phyloP scores from a whole-genome alignment of 2,329 filamentous ascomycete species.

The Graphiopsis chlorocephala region DNA sequence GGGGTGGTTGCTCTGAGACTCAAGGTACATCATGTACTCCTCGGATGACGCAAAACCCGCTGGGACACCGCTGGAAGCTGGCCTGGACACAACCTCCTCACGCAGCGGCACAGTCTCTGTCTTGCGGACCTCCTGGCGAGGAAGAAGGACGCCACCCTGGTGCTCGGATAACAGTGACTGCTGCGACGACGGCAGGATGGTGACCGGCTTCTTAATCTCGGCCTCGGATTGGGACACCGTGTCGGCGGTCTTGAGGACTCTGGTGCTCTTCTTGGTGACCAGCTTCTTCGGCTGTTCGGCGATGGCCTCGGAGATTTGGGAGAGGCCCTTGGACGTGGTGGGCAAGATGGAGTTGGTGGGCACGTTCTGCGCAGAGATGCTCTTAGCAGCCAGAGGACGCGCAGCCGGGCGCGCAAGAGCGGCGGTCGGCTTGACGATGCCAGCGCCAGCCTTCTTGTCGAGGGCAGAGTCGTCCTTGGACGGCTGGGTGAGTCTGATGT shows the following conservation, averaged over 20 bases:
- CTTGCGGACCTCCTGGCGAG: slow-evolving; percentile 25
- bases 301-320: slow-evolving; percentile 10
- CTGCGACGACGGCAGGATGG: not conserved
- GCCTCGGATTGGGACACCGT: slow-evolving; percentile 10
- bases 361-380: slow-evolving; percentile 37
- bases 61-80: slow-evolving; percentile 5
- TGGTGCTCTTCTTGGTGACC: slow-evolving; percentile 34
- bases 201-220: slow-evolving; percentile 2
- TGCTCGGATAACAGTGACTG: not conserved
- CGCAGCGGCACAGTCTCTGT: slow-evolving; percentile 30
- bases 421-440: slow-evolving; percentile 45
- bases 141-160: slow-evolving; percentile 14
- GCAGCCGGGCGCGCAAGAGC: slow-evolving; percentile 56
- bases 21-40: slow-evolving; percentile 15
- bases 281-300: slow-evolving; percentile 28
- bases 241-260: slow-evolving; percentile 30
- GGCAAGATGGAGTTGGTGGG: slow-evolving; percentile 24
- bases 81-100: slow-evolving; percentile 24
- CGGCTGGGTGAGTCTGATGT: slow-evolving; percentile 30
- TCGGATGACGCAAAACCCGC: slow-evolving; percentile 7
- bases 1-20: slow-evolving; percentile 2
- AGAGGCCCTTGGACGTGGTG: slow-evolving; percentile 24
- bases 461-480: slow-evolving; percentile 58
- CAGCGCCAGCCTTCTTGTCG: slow-evolving; percentile 42
- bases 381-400: slow-evolving; percentile 46